Percentiles rank a stretch among this genome's conserved stretches.
These are phyloP conservation scores for Fennellomyces sp. DNA, from an alignment of 371 early-diverging fungal genomes.

Conservation along the genomic window DNA sequence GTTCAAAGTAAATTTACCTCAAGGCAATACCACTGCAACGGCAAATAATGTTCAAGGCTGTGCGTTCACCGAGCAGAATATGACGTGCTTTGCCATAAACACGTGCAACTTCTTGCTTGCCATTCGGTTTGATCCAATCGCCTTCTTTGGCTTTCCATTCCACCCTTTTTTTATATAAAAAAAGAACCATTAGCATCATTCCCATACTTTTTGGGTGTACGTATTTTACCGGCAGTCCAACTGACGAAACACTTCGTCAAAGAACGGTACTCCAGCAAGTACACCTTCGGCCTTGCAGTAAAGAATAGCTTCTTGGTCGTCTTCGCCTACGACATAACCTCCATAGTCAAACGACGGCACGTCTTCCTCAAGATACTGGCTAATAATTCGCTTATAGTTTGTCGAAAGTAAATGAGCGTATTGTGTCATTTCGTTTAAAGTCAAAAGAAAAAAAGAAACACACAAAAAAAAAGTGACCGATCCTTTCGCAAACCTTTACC, in stretches of 20 bases:
- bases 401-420: conserved; percentile 74
- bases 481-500: no score
- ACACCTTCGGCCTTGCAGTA: conserved; percentile 93
- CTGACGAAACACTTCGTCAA: conserved; percentile 92
- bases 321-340: conserved; percentile 94
- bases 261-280: conserved; percentile 94
- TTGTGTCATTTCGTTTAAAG: conserved; percentile 26
- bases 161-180: conserved; percentile 56
- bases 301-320: conserved; percentile 79
- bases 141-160: conserved; percentile 89
- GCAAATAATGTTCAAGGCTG: conserved; percentile 93
- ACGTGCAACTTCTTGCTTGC: conserved; percentile 75
- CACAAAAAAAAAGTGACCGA: no score
- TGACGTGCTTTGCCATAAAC: conserved; percentile 87
- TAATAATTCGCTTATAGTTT: conserved; percentile 69
- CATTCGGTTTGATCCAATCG: conserved; percentile 66
- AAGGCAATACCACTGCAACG: conserved; percentile 95
- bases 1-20: conserved; percentile 52
- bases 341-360: conserved; percentile 97
- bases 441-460: conserved; percentile 5
- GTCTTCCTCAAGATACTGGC: conserved; percentile 90
- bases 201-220: neutral
- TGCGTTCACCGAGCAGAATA: conserved; percentile 92
- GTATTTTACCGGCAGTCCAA: conserved; percentile 79
- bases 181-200: neutral